These are phyloP conservation scores for Aureobasidium lini DNA, from an alignment of 2,329 filamentous ascomycete species.

Conservation along the genomic window DNA sequence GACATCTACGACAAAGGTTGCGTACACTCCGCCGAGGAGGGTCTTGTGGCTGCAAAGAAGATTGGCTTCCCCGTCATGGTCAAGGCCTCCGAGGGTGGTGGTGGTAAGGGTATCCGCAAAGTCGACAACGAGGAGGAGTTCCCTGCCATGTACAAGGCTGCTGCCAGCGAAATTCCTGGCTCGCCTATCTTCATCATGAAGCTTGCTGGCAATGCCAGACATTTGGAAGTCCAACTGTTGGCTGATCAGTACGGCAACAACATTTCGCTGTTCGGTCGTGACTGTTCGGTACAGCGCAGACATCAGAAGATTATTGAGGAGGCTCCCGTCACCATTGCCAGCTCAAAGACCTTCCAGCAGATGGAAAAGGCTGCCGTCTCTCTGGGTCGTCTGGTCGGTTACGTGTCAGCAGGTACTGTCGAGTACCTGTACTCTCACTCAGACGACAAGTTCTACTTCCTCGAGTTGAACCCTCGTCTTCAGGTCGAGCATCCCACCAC, in stretches of 20 bases:
- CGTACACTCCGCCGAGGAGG: conserved; percentile 82
- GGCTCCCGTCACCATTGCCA: conserved; percentile 93
- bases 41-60: conserved; percentile 72
- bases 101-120: conserved; percentile 98
- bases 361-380: conserved; percentile 98
- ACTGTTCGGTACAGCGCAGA: conserved; percentile 95
- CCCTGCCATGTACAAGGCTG: conserved; percentile 81
- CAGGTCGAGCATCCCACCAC: conserved; percentile 99
- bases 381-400: conserved; percentile 87
- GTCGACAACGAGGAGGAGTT: conserved; percentile 81
- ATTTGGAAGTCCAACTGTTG: conserved; percentile 93
- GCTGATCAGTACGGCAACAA: conserved; percentile 99
- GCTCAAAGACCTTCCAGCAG: conserved; percentile 76
- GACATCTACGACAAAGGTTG: conserved; percentile 84
- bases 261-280: conserved; percentile 95
- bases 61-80: conserved; percentile 99
- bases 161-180: conserved; percentile 93
- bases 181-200: conserved; percentile 99
- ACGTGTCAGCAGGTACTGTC: conserved; percentile 96
- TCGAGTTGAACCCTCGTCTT: conserved; percentile 96
- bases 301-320: conserved; percentile 99
- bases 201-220: conserved; percentile 88
- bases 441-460: conserved; percentile 98
- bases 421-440: conserved; percentile 98
- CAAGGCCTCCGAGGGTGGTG: conserved; percentile 98